phyloP scores from a whole-genome alignment of 2,329 filamentous ascomycete genomes.

The Colletotrichum theobromicola region DNA sequence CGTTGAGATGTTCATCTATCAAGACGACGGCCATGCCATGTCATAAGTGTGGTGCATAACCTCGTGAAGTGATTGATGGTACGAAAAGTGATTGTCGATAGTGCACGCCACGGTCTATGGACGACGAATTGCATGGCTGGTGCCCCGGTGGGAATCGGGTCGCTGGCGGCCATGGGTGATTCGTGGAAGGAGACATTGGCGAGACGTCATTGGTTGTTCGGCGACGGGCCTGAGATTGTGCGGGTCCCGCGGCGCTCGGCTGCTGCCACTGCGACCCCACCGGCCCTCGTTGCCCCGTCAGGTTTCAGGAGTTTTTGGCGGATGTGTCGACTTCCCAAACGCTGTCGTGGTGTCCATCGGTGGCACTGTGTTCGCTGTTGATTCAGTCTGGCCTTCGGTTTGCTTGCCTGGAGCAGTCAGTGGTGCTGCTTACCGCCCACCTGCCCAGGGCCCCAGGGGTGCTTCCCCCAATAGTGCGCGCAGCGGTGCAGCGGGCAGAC shows the following conservation, averaged over 20 bases:
- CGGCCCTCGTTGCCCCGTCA: constrained; percentile 36
- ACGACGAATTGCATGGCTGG: neutral
- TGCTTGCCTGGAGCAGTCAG: neutral
- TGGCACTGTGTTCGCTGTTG: neutral
- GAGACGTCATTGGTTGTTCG: neutral
- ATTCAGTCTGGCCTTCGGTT: neutral
- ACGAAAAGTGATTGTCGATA: neutral
- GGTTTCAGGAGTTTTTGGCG: constrained; percentile 25
- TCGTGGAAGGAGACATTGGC: neutral
- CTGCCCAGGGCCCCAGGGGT: neutral
- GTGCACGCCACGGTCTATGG: neutral
- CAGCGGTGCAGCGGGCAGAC: neutral
- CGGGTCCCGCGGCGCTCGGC: neutral
- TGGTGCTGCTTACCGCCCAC: neutral
- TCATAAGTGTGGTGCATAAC: neutral
- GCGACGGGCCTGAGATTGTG: neutral
- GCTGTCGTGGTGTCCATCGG: too few relatives aligned
- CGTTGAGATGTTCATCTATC: neutral
- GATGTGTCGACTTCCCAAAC: neutral
- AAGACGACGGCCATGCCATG: neutral
- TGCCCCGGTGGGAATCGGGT: neutral
- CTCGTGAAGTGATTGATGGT: neutral
- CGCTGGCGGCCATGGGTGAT: neutral
- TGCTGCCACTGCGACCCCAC: neutral
- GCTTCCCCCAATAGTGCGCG: neutral